These are phyloP conservation scores for Gomphus sp. DNA, from an alignment of 1,284 basidiomycete genomes.

Conservation along the genomic window DNA sequence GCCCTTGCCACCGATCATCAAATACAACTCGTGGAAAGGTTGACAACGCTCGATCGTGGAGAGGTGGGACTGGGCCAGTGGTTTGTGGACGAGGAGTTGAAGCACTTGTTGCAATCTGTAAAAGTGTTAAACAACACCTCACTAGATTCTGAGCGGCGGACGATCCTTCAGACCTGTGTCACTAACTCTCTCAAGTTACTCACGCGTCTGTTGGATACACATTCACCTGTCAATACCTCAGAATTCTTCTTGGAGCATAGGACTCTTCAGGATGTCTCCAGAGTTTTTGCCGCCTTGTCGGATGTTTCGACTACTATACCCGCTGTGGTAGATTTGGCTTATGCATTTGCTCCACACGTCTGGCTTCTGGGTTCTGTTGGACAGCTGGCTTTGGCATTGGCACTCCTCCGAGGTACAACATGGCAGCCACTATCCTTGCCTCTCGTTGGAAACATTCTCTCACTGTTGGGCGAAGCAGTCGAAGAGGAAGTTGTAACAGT, in stretches of 20 bases:
- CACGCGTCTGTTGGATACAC: constrained; percentile 20
- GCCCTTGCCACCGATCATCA: constrained; percentile 46
- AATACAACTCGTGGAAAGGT: constrained; percentile 42
- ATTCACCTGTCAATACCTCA: constrained; percentile 25
- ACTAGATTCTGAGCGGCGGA: constrained; percentile 21
- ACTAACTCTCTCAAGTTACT: constrained; percentile 35
- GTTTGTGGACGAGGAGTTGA: constrained; percentile 54
- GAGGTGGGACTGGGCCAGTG: constrained; percentile 58
- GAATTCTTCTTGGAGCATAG: constrained; percentile 8
- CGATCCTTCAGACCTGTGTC: constrained; percentile 22
- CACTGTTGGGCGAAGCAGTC: not conserved
- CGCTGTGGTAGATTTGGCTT: constrained; percentile 9
- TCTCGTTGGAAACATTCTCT: not conserved
- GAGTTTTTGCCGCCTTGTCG: not conserved
- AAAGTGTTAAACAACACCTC: constrained; percentile 24
- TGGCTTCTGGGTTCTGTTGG: not conserved
- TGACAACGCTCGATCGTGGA: constrained; percentile 49
- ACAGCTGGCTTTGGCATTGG: constrained; percentile 8
- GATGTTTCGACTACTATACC: not conserved
- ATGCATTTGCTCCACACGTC: constrained; percentile 8
- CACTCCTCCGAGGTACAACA: constrained; percentile 8
- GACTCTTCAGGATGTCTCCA: not conserved
- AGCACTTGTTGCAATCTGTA: constrained; percentile 30
- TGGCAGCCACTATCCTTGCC: constrained; percentile 1
- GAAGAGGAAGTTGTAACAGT: constrained; percentile 1